A percentile compares a stretch with the other conserved stretches of the same genome.
Conservation (phyloP, 169 alveolate species). For the Perkinsus chesapeaki region DNA sequence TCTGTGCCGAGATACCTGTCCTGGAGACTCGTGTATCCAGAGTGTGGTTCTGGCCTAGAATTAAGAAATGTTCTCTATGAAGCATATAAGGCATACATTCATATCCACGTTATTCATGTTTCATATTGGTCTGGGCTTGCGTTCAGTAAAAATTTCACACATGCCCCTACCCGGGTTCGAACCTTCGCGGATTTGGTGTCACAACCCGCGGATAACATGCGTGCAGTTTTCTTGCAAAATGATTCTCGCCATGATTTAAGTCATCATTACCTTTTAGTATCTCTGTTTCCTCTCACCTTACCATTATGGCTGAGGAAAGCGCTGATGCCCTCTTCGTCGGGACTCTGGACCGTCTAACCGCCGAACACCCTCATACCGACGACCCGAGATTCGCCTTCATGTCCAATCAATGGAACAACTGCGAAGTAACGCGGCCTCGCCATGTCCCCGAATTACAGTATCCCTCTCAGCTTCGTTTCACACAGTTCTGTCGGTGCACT, state of each 20-base stretch:
- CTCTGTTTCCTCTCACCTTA: neutral
- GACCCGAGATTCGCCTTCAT: neutral
- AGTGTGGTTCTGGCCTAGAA: neutral
- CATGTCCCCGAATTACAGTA: neutral
- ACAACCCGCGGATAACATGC: neutral
- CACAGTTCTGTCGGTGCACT: neutral
- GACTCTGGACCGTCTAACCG: neutral
- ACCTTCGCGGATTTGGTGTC: neutral
- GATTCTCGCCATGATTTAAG: neutral
- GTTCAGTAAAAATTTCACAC: too few relatives aligned
- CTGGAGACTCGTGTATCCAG: neutral
- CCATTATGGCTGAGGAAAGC: neutral
- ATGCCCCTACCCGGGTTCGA: too few relatives aligned
- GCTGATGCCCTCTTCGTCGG: neutral
- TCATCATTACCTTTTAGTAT: neutral
- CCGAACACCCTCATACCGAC: neutral
- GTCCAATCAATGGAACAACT: neutral
- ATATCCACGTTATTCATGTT: too few relatives aligned
- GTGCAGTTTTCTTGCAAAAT: neutral
- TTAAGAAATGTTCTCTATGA: too few relatives aligned
- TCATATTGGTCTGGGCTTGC: too few relatives aligned
- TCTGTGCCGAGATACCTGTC: neutral
- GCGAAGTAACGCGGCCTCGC: neutral
- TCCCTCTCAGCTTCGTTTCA: neutral
- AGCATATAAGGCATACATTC: too few relatives aligned